These are phyloP conservation scores for Annulohypoxylon bovei DNA, from an alignment of 495 filamentous ascomycete species.

Conservation along the genomic window DNA sequence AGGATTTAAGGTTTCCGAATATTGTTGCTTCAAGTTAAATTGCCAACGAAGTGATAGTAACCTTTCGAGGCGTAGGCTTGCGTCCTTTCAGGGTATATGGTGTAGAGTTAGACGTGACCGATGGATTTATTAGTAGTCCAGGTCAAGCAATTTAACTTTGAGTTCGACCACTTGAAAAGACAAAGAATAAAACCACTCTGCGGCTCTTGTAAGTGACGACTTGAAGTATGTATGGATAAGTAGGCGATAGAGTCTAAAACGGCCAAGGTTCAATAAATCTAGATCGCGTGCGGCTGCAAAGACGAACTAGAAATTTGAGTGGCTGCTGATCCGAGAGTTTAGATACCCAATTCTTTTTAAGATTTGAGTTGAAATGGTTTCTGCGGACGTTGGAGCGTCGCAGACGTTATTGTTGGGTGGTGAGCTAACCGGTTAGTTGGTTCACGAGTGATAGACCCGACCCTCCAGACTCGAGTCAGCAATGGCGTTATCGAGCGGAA, in stretches of 20 bases:
- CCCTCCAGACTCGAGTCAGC: constrained; percentile 21
- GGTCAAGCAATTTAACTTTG: neutral
- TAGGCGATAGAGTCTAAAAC: neutral
- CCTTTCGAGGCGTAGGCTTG: neutral
- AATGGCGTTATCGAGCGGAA: constrained; percentile 27
- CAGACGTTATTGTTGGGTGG: neutral
- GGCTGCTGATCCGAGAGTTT: constrained; percentile 1
- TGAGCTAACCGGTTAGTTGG: neutral
- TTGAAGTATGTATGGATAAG: neutral
- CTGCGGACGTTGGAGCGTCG: constrained; percentile 2
- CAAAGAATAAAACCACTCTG: neutral
- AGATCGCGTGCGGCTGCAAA: constrained; percentile 1
- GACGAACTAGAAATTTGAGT: neutral
- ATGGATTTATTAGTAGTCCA: neutral
- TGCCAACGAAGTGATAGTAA: constrained; percentile 19
- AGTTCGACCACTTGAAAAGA: neutral
- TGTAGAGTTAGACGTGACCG: constrained; percentile 4
- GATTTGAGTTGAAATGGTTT: neutral
- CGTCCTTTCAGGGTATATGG: constrained; percentile 13
- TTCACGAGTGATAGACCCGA: constrained; percentile 7
- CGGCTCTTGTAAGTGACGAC: neutral
- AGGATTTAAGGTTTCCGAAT: constrained; percentile 13
- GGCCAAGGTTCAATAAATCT: neutral
- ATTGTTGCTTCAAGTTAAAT: neutral
- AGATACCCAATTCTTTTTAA: neutral